phyloP scores from a whole-genome alignment of 139 green algal genomes.

The Spirogloea muscicola region DNA sequence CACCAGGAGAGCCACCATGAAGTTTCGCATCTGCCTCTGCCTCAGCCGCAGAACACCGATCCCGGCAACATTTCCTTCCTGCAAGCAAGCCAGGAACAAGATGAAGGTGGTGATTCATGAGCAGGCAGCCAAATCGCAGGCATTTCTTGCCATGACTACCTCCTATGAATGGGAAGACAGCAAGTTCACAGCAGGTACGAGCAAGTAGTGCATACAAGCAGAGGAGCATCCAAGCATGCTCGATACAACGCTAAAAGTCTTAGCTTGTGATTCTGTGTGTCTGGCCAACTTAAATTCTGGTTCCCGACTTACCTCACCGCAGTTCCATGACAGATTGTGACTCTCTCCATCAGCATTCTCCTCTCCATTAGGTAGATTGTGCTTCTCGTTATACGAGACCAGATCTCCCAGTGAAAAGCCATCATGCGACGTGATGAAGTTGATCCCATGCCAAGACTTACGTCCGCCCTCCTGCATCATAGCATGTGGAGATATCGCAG shows the following conservation, averaged over 20 bases:
- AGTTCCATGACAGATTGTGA: conserved; percentile 98
- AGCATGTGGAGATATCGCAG: too few species aligned
- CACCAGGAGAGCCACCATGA: conserved; percentile 80
- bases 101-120: too few species aligned
- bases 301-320: conserved; percentile 55
- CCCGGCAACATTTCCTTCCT: conserved; percentile 68
- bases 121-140: too few species aligned
- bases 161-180: too few species aligned
- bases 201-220: too few species aligned
- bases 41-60: conserved; percentile 59
- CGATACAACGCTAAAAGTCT: too few species aligned
- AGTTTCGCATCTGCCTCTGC: conserved; percentile 81
- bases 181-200: too few species aligned
- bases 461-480: conserved; percentile 54
- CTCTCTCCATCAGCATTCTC: conserved; percentile 80
- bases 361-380: conserved; percentile 83
- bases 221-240: too few species aligned
- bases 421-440: conserved; percentile 97
- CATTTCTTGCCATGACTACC: too few species aligned
- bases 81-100: too few species aligned
- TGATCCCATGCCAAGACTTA: conserved; percentile 75
- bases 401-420: conserved; percentile 92
- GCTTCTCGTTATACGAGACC: conserved; percentile 91
- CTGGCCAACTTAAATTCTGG: too few species aligned
- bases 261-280: too few species aligned